Evolutionary conservation across 768 basidiomycete species (phyloP), one percentile per base, ranked within the genome.

Genomic region (Pisolithus marmoratus): DNA sequence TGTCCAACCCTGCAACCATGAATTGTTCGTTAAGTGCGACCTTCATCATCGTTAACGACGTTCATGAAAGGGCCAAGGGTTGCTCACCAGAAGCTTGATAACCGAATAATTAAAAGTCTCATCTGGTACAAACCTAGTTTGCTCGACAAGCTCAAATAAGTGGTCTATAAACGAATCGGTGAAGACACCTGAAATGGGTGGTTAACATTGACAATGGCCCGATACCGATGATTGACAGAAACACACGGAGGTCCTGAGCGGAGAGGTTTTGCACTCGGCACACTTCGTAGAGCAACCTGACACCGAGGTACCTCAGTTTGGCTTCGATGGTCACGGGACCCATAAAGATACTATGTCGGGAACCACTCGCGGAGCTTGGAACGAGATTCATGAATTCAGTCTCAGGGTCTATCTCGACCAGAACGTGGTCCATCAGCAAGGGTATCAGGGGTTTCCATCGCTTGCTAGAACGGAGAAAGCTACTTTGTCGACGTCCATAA

Each of bases 11-110:
- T 0, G 90, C 84, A 5, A 97, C 93, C 95, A 99, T 99, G 70
- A 95, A 99, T 68, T 98, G 94, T 65, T 99, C 95, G 62, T 97
- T 99, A 27, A 99, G 74, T 0, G 94, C 85, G 29, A 94, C 85
- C 92, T 94, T 60, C 1, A 38, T 4, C 12, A 48, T 46, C 23
- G 37, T 63, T 27, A 67, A 48, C 38, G 29, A 31, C 29, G 17
- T 41, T 5, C 17, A 27, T 22, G 40, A 23, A 15, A 27, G 9
- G 49, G 47, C 14, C 46, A 34, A 51, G 20, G 8, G 19, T 19
- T 17, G 68, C 87, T 65, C 60, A 94, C 94, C 55, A 98, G 84
- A 31, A 97, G 76, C 64, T 94, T 94, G 67, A 99, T 94, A 36
- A 97, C 85, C 1, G 90, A 85, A 65, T 97, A 98, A 62, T 97